phyloP scores from a whole-genome alignment of 2,329 filamentous ascomycete genomes.

The Diaporthe amygdali region DNA sequence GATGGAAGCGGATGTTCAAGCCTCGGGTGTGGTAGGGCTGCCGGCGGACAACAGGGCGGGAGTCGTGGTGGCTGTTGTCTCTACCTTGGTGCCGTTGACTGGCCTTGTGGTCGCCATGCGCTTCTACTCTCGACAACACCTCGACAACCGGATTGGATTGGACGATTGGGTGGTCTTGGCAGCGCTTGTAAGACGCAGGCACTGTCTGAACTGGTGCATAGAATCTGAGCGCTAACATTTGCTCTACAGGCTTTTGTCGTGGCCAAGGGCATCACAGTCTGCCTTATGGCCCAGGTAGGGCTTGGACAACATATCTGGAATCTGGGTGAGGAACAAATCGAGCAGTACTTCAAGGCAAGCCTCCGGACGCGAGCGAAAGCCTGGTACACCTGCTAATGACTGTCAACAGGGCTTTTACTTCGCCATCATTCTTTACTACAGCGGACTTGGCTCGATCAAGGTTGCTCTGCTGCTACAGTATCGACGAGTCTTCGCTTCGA shows the following conservation, averaged over 20 bases:
- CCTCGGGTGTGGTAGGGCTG: background rate
- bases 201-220: too few relatives aligned
- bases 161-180: background rate
- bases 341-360: slow-evolving; percentile 10
- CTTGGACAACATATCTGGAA: slow-evolving; percentile 9
- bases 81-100: background rate
- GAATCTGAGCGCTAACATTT: background rate
- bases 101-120: background rate
- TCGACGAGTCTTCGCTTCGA: slow-evolving; percentile 1
- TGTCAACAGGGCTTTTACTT: slow-evolving; percentile 6
- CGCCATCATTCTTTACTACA: slow-evolving; percentile 13
- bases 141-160: background rate
- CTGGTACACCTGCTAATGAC: background rate
- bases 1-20: slow-evolving; percentile 3
- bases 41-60: background rate
- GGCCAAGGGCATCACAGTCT: background rate
- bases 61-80: background rate
- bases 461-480: slow-evolving; percentile 7
- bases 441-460: slow-evolving; percentile 2
- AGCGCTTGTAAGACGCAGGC: background rate
- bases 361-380: rapidly evolving
- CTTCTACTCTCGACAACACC: background rate
- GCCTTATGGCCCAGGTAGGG: slow-evolving; percentile 8
- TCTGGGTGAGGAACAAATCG: background rate
- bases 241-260: background rate